Base-by-base conservation (phyloP, 495 filamentous ascomycete species). In the Gamarada debralockiae region DNA sequence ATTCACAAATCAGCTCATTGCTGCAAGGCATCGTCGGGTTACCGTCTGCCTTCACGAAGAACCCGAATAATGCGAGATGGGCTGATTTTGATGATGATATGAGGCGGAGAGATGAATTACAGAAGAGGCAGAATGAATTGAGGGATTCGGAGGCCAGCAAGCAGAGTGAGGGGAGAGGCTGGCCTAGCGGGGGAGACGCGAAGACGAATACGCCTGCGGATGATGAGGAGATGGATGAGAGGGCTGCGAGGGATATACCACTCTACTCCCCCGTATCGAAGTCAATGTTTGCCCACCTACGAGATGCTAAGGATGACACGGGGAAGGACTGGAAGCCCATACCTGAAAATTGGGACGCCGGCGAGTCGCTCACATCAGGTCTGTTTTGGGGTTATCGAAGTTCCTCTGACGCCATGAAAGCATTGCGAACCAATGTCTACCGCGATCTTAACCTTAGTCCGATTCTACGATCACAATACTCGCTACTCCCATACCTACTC, bases 1-100 rank as follows among this genome's bases (percentile, higher is more conserved):
- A 74, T 56, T 29, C 51, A 23, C 65, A 66, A 9, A 65, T 76
- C 49, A 47, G 59, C 23, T 63, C 66, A 25, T 60, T 69, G 3
- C 54, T 73, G 14, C 64, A 69, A 36, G 63, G 63, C 21, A 37
- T 76, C 12, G 38, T 67, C 8, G 59, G 65, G 23, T 27, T 66
- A 29, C 66, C 66, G 13, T 62, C 66, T 27, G 59, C 60, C 31
- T 54, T 65, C 37, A 60, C 62, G 6, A 50, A 31, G 8, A 58
- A 59, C 29, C 24, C 44, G 1, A 31, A 15, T 13, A 53, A 54
- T 33, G 12, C 41, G 18, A 38, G 54, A 53, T 60, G 54, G 61
- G 55, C 54, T 15, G 53, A 49, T 15, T 52, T 58, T 21, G 61
- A 63, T 39, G 53, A 60, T 10, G 53, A 57, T 15, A 48, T 63